Evolutionary conservation across 768 basidiomycete genomes (phyloP), one percentile per base, ranked within the genome.

Genomic region (Boletus vermiculosoides): DNA sequence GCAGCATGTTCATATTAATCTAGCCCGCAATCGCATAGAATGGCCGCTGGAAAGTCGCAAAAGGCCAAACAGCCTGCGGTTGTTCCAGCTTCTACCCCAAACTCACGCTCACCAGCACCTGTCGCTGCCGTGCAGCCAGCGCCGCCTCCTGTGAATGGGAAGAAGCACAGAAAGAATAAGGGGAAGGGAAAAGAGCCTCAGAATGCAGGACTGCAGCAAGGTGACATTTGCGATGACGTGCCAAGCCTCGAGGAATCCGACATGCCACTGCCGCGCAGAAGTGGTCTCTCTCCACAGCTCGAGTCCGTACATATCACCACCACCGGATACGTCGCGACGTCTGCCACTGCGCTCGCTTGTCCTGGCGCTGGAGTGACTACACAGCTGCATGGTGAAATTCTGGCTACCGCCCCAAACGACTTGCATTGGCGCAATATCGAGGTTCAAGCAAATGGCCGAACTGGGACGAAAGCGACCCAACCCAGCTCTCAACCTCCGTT

Each of bases 381-480:
- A 16, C 67, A 74, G 48, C 73, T 84, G 15, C 84, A 85, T 58
- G 81, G 80, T 36, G 86, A 87, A 67, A 74, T 87, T 34, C 68
- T 85, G 41, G 79, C 80, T 46, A 82, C 83, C 36, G 83, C 83
- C 34, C 84, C 82, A 41, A 80, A 82, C 66, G 85, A 88, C 66
- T 71, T 87, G 40, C 84, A 84, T 62, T 77, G 80, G 65, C 79
- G 78, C 50, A 69, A 63, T 18, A 63, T 73, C 41, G 72, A 72
- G 18, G 54, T 66, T 22, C 73, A 69, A 64, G 45, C 64, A 23
- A 63, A 64, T 31, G 59, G 66, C 6, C 67, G 70, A 23, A 50
- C 61, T 48, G 63, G 75, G 49, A 39, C 58, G 55, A 70, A 71
- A 58, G 55, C 68, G 56, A 45, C 52, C 12, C 61, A 63, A 10